Evolutionary conservation across 495 filamentous ascomycete species (phyloP), one percentile per base, ranked within the genome.

Genomic region (Trichoderma parareesei): DNA sequence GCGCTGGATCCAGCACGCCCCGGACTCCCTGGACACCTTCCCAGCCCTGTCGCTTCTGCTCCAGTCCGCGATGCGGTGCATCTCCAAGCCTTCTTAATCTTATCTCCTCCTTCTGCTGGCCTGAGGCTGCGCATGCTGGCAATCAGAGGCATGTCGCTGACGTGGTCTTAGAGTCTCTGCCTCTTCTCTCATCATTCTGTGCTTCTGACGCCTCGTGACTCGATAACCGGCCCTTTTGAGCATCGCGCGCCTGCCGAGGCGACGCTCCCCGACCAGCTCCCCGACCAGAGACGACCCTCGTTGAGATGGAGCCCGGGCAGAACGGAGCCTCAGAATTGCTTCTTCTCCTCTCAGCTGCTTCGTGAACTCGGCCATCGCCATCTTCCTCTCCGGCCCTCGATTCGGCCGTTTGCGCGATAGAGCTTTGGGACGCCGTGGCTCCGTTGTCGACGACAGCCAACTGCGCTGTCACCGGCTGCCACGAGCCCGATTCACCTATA

Each of bases 1-100:
- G 53, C 53, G 53, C 53, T 57, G 53, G 53, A 57, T 37, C 53
- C 53, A 49, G 53, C 53, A 57, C 53, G 53, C 53, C 37, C 14
- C 53, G 53, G 53, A 57, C 53, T 57, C 53, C 53, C 53, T 57
- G 53, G 53, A 57, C 18, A 57, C 53, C 8, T 27, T 57, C 53
- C 27, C 20, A 57, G 53, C 53, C 53, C 53, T 57, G 53, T 37
- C 53, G 37, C 11, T 57, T 57, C n/a, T 18, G 48, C 16, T 55
- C 48, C 18, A 18, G 27, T 55, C 53, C 33, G 53, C 53, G 53
- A 57, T 57, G 53, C 53, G 53, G 53, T 57, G 53, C 53, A 57
- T 57, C 11, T 57, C 27, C 53, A 14, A 37, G 27, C 9, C 11
- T 57, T 20, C 53, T 57, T 37, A 27, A 33, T 57, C 16, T 57